A percentile compares a stretch with the other conserved stretches of the same genome.
These are phyloP conservation scores for Trametes cingulata DNA, from an alignment of 768 basidiomycete species.

Conservation along the genomic window DNA sequence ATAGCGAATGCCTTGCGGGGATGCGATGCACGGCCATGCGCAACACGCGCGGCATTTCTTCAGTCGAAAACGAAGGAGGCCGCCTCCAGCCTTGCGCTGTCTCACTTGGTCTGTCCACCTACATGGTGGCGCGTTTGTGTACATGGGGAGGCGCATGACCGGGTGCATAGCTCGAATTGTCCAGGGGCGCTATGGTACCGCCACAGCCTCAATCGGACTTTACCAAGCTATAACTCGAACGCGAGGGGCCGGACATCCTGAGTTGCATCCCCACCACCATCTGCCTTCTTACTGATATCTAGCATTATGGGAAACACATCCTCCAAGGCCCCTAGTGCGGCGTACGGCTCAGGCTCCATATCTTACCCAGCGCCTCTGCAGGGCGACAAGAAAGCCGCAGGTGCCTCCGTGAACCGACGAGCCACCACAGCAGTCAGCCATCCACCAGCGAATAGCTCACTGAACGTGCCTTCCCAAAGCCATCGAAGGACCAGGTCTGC, in stretches of 20 bases:
- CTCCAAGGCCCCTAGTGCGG: conserved; percentile 15
- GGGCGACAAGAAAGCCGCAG: conserved; percentile 5
- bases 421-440: conserved; percentile 6
- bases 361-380: conserved; percentile 16
- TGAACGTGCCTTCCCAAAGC: conserved; percentile 2
- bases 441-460: neutral
- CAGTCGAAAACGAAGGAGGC: neutral
- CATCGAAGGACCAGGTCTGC: conserved; percentile 21
- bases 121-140: no score
- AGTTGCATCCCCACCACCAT: neutral
- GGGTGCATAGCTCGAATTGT: neutral
- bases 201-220: neutral
- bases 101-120: no score
- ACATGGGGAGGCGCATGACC: neutral
- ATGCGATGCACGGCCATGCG: neutral
- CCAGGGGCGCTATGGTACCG: neutral
- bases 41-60: neutral
- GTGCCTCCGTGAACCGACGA: conserved; percentile 10
- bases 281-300: neutral
- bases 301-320: conserved; percentile 19
- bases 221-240: neutral
- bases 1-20: neutral
- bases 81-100: neutral
- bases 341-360: conserved; percentile 10
- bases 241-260: no score